Base-by-base conservation (phyloP, 176 grass and related monocot genomes). In the Phoenix dactylifera region DNA sequence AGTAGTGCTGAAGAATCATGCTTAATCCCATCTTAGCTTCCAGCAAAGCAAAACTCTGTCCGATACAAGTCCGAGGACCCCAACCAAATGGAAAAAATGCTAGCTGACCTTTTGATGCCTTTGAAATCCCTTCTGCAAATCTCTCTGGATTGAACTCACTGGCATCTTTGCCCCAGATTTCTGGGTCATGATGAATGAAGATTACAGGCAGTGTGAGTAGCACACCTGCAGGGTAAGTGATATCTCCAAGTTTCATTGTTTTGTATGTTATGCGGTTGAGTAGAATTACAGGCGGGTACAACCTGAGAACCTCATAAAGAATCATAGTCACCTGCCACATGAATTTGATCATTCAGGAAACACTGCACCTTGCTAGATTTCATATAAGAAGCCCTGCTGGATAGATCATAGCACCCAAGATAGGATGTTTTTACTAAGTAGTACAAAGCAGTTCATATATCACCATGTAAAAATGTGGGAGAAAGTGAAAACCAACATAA, bases 311-410 rank as follows among this genome's bases (percentile, higher is more conserved):
- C 74, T 93, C 88, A 17, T 87, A 56, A 23, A 93, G 16, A 69
- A 87, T 76, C 80, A 93, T 84, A 6, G 89, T 87, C 28, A 93
- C 83, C 80, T 93, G 52, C 39, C 52, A 78, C 22, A 71, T 55
- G 18, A 57, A 70, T 15, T 51, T 52, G 10, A 26, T 39, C 32
- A 12, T 44, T 16, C 5, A 10, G 26, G 35, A 44, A 44, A 44
- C 35, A 14, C 10, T 44, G 12, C 35, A 44, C 2, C 35, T 44
- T 44, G 9, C 35, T 14, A 3, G 10, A 12, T 0, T 44, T 44
- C 35, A 12, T 10, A 39, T 39, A 7, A 39, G 35, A 7, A 10
- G 9, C 9, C 12, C 9, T 39, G 1, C 9, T 2, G 1, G 1
- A 39, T 39, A 39, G 35, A 39, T 39, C 35, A 39, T 39, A 14